Base-by-base conservation (phyloP, 2,329 filamentous ascomycete genomes). In the Nemania sp. region DNA sequence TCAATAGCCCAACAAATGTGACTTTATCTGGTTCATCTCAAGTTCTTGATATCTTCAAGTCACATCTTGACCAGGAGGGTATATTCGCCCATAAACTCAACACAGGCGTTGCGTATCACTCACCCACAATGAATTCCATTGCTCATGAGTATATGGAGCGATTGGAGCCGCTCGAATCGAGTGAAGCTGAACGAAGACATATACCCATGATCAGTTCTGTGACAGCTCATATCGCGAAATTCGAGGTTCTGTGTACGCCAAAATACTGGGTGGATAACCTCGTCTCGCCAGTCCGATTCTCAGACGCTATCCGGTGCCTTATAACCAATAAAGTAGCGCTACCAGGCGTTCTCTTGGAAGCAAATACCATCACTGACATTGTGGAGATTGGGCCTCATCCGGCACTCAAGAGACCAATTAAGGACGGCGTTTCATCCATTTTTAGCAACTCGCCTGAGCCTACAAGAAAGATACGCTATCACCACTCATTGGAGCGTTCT, bases 191-290 rank as follows among this genome's bases (percentile, higher is more conserved):
- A 32, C n/a, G n/a, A n/a, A n/a, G n/a, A n/a, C n/a, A n/a, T n/a
- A 11, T 59, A 3, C 10, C 52, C 11, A 73, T 70, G 65, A 24
- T 70, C 1, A 62, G 54, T 2, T 63, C 65, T 2, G 58, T 70
- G 0, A 61, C 68, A 0, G 57, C 62, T 7, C 1, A 56, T 13
- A 15, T 52, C 18, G 43, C 18, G 10, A 13, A 5, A 1, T 24
- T 4, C 18, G 11, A 29, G 2, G 7, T 45, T 13, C 15, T 61
- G 5, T 20, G 20, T 26, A 49, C 35, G 1, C 10, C 61, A 3
- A 47, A 64, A 11, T 71, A 71, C 43, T 80, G 79, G 79, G 74
- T 74, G 7, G 60, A 73, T 1, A 80, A 80, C 32, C 56, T 79
- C 20, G 55, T 72, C 5, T 70, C 68, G 5, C 53, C 57, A 0